A percentile compares a stretch with the other conserved stretches of the same genome.
phyloP scores from a whole-genome alignment of 768 basidiomycete species.

The Pleurotus tuber-regium region DNA sequence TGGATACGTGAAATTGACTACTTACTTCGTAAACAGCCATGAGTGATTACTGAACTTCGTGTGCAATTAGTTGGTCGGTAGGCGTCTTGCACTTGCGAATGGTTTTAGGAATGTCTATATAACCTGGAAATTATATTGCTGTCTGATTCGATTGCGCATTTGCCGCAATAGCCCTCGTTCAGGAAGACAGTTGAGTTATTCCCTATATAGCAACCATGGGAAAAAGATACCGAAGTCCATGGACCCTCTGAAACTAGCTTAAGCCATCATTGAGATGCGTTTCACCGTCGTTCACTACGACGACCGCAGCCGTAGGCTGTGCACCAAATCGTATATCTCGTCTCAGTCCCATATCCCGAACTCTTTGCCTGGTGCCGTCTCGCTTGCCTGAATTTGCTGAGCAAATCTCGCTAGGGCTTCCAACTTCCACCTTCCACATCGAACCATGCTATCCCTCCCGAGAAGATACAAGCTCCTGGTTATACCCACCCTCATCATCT shows the following conservation, averaged over 20 bases:
- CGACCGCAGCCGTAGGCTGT: slow-evolving; percentile 9
- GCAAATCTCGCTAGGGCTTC: slow-evolving; percentile 2
- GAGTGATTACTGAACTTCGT: no score
- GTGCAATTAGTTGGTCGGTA: no score
- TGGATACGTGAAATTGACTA: no score
- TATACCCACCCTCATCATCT: slow-evolving; percentile 30
- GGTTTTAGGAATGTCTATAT: no score
- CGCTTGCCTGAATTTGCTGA: slow-evolving; percentile 3
- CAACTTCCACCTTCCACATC: background rate
- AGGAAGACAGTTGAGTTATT: no score
- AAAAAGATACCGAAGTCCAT: no score
- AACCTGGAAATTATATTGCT: no score
- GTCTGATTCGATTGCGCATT: no score
- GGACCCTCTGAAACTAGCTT: background rate
- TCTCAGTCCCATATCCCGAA: background rate
- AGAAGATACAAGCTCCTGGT: slow-evolving; percentile 24
- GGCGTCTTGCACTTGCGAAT: no score
- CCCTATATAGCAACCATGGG: no score
- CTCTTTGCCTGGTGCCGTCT: slow-evolving; percentile 4
- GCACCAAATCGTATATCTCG: background rate
- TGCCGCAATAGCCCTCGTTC: no score
- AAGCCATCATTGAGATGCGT: slow-evolving; percentile 1
- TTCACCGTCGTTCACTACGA: slow-evolving; percentile 2
- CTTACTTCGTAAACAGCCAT: no score
- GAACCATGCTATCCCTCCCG: slow-evolving; percentile 1